These are phyloP conservation scores for Cladobotryum mycophilum DNA, from an alignment of 2,329 filamentous ascomycete species.

Conservation along the genomic window DNA sequence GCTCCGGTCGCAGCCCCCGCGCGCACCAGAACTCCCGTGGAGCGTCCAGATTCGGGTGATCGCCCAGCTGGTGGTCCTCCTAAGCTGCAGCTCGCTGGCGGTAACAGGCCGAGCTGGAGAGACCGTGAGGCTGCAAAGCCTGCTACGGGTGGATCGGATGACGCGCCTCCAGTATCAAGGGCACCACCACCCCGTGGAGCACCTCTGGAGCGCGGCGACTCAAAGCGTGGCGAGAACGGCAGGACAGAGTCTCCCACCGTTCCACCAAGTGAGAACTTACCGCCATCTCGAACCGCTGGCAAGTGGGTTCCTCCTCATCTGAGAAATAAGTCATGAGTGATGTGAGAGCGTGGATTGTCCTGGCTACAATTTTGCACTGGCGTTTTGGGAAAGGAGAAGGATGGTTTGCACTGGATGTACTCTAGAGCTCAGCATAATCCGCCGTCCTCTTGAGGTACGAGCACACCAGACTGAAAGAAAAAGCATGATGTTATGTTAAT, in stretches of 20 bases:
- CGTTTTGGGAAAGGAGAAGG: constrained; percentile 28
- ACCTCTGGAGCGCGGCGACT: constrained; percentile 38
- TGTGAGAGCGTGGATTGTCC: constrained; percentile 9
- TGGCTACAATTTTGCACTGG: constrained; percentile 27
- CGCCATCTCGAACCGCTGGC: constrained; percentile 46
- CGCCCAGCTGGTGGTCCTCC: constrained; percentile 46
- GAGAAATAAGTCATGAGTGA: constrained; percentile 27
- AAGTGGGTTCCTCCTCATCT: constrained; percentile 53
- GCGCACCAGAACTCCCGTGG: constrained; percentile 27
- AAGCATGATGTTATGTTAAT: constrained; percentile 6
- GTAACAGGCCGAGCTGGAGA: constrained; percentile 62
- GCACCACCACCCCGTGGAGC: constrained; percentile 26
- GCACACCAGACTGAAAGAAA: constrained; percentile 24
- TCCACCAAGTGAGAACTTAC: constrained; percentile 42
- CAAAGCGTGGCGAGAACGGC: constrained; percentile 36
- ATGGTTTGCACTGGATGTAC: constrained; percentile 31
- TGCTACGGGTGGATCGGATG: constrained; percentile 24
- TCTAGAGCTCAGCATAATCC: constrained; percentile 32
- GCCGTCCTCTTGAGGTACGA: constrained; percentile 24
- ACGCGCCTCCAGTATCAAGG: constrained; percentile 5
- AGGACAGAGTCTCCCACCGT: constrained; percentile 36
- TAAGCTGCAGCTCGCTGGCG: constrained; percentile 53
- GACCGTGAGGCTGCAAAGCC: constrained; percentile 58
- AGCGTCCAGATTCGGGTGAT: constrained; percentile 45
- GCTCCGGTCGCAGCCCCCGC: constrained; percentile 18